Evolutionary conservation across 306 rosid species (phyloP).

Genomic region (Hippophae gyantsensis): DNA sequence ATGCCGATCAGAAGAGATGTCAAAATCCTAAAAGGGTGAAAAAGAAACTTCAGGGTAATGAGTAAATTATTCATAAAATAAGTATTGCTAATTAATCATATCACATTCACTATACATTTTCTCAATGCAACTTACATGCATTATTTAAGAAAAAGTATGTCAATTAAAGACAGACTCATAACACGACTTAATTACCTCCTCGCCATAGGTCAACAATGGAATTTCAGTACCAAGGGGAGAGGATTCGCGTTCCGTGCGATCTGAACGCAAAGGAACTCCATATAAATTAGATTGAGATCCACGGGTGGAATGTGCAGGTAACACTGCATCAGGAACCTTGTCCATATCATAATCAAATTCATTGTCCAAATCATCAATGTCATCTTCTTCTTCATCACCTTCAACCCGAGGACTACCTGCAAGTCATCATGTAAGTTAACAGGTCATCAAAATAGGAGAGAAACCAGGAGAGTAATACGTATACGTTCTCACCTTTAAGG

Average conservation of each 20-base stretch:
- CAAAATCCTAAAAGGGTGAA: constrained; percentile 47
- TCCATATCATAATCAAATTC: constrained; percentile 66
- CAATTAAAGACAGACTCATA: not conserved
- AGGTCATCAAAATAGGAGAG: not conserved
- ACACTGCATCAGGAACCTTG: constrained; percentile 34
- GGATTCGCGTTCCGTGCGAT: constrained; percentile 47
- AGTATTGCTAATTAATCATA: constrained; percentile 3
- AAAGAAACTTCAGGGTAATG: constrained; percentile 2
- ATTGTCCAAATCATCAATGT: constrained; percentile 75
- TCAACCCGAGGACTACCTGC: constrained; percentile 91
- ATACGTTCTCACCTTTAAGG: constrained; percentile 50
- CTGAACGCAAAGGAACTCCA: constrained; percentile 38
- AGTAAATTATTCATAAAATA: constrained; percentile 1
- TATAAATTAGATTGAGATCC: constrained; percentile 40
- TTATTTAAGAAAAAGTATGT: not conserved
- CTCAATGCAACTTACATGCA: not conserved
- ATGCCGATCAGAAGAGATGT: constrained; percentile 71
- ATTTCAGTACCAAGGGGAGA: constrained; percentile 63
- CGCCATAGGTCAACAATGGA: constrained; percentile 84
- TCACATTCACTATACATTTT: not conserved
- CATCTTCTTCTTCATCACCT: constrained; percentile 96
- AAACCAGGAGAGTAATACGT: constrained; percentile 5
- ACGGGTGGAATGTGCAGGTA: constrained; percentile 34
- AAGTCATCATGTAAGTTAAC: constrained; percentile 18
- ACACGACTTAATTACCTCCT: constrained; percentile 52